Evolutionary conservation across 371 early-diverging fungal genomes (phyloP), one percentile per base, ranked within the genome.

Genomic region (Mortierella sp.): DNA sequence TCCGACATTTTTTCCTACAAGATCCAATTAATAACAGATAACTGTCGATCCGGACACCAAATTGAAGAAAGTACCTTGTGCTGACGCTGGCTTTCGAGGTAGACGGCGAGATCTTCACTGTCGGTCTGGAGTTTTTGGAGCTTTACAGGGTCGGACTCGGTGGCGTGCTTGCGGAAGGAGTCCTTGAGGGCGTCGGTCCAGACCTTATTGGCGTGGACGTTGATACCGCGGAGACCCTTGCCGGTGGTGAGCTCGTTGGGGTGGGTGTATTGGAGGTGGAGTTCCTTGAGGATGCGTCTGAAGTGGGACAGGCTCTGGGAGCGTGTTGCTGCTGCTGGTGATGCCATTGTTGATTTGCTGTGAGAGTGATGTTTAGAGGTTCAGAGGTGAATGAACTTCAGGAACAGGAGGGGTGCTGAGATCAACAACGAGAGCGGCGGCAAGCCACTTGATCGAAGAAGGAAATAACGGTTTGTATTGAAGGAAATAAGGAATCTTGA

Each of bases 171-270:
- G 41, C 78, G 77, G 75, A 74, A 82, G 31, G 71, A 22, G 6
- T 82, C 82, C 75, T 82, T 82, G 48, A 82, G 66, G 26, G 82
- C 53, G 0, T 82, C 78, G 31, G 82, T 82, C 82, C 82, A 82
- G 55, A 74, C 78, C 64, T 77, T 82, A 73, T 82, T 82, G 66
- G 61, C 24, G 40, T 82, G 82, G 45, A 82, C 48, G 40, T 82
- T 77, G 72, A 82, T 77, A 39, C 82, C 82, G 41, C 64, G 78
- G 24, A 74, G 74, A 22, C 82, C 82, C 52, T 74, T 77, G 45
- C 78, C 82, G 4, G 67, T 40, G 39, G 16, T 65, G 34, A 77
- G 61, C 19, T 82, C 78, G 22, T 77, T 82, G 16, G 82, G 82
- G 64, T 77, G 82, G 5, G 78, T 74, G 72, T 82, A 82, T 72